Conservation (phyloP, 2,329 filamentous ascomycete genomes). For the Arthrobotrys musiformis region DNA sequence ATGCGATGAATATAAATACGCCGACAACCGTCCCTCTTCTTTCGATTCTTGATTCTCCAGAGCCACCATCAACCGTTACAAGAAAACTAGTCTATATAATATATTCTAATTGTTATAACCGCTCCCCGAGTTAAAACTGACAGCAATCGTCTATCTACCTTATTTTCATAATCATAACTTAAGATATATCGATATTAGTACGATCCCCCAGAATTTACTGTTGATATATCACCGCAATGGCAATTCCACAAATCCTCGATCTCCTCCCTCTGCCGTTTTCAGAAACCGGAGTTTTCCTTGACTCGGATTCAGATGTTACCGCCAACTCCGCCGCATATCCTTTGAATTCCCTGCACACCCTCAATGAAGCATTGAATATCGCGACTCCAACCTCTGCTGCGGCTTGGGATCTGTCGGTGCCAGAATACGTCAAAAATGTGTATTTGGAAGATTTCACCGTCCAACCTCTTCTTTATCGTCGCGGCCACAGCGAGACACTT, state of each 20-base stretch:
- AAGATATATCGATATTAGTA: too few relatives aligned
- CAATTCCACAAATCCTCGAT: neutral
- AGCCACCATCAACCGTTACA: too few relatives aligned
- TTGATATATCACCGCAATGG: too few relatives aligned
- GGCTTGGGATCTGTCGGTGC: neutral
- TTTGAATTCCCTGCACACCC: neutral
- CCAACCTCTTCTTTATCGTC: neutral
- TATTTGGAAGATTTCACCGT: neutral
- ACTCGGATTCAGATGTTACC: neutral
- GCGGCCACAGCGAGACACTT: neutral
- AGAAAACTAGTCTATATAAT: too few relatives aligned
- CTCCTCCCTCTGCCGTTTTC: neutral
- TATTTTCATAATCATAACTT: too few relatives aligned
- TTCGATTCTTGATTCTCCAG: neutral
- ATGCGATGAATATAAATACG: neutral
- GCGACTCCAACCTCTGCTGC: neutral
- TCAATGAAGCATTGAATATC: slow-evolving; percentile 10
- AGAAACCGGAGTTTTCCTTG: neutral
- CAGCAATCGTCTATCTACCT: too few relatives aligned
- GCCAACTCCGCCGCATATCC: neutral
- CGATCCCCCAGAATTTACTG: too few relatives aligned
- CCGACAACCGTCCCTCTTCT: neutral
- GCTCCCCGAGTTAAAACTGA: too few relatives aligned
- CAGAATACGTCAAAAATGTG: neutral
- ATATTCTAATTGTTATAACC: too few relatives aligned